Percentiles rank a stretch among this genome's conserved stretches.
phyloP scores from a whole-genome alignment of 176 grass and related monocot genomes.

The Carex kokanica region DNA sequence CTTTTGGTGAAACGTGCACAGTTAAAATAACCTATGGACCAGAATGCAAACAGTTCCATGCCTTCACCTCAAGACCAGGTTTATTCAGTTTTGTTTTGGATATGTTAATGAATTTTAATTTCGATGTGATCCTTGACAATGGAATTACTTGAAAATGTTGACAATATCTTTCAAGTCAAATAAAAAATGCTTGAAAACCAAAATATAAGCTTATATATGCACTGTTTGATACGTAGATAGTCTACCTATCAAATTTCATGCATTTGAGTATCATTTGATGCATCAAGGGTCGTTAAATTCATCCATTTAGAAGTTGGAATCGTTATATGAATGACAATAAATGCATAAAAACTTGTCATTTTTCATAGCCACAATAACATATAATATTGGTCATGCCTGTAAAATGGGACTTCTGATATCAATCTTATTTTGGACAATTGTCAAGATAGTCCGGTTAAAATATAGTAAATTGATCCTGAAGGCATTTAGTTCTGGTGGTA shows the following conservation, averaged over 20 bases:
- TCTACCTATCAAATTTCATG: background rate
- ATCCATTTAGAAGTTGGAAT: background rate
- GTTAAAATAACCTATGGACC: conserved; percentile 50
- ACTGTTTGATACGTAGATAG: background rate
- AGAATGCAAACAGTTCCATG: conserved; percentile 50
- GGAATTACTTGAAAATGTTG: background rate
- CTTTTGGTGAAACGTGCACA: conserved; percentile 2
- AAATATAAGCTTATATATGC: background rate
- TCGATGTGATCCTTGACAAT: background rate
- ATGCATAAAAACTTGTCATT: background rate
- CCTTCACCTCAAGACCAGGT: conserved; percentile 78
- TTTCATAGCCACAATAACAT: background rate
- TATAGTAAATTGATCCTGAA: background rate
- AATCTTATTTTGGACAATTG: background rate
- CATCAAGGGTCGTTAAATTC: background rate
- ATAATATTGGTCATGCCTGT: background rate
- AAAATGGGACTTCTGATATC: background rate
- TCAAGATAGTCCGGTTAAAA: background rate
- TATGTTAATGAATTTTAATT: background rate
- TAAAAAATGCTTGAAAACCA: background rate
- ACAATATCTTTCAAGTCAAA: background rate
- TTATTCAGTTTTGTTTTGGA: conserved; percentile 19
- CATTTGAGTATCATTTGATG: background rate
- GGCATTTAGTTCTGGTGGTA: background rate
- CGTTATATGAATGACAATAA: background rate